These are phyloP conservation scores for Cytospora schulzeri DNA, from an alignment of 2,329 filamentous ascomycete species.

Conservation along the genomic window DNA sequence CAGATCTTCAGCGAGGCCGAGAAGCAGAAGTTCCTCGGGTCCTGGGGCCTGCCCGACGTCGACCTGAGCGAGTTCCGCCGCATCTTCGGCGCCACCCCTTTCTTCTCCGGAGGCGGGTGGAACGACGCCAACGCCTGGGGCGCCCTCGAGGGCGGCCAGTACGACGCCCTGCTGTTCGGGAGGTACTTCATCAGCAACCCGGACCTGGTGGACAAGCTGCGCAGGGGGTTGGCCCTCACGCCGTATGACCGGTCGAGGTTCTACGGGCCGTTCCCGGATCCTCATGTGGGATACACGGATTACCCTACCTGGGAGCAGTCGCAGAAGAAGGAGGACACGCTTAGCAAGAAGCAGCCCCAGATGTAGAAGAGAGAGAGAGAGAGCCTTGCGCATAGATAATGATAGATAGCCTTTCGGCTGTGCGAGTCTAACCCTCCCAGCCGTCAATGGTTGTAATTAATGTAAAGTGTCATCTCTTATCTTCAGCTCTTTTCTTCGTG, in stretches of 20 bases:
- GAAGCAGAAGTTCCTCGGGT: slow-evolving; percentile 31
- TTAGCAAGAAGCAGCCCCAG: slow-evolving; percentile 10
- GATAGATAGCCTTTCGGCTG: neutral
- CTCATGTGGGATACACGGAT: slow-evolving; percentile 22
- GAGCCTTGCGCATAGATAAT: neutral
- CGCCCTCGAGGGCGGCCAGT: slow-evolving; percentile 34
- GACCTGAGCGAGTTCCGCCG: slow-evolving; percentile 22
- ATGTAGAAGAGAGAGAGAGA: neutral
- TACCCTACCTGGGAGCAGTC: slow-evolving; percentile 21
- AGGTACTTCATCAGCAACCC: slow-evolving; percentile 47
- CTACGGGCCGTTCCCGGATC: slow-evolving; percentile 34
- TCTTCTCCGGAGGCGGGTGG: slow-evolving; percentile 37
- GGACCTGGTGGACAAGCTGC: slow-evolving; percentile 45
- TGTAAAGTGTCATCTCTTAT: neutral
- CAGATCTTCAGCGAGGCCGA: slow-evolving; percentile 37
- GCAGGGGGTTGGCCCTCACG: slow-evolving; percentile 40
- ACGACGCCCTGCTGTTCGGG: slow-evolving; percentile 42
- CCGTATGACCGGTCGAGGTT: slow-evolving; percentile 43
- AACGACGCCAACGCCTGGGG: slow-evolving; percentile 31
- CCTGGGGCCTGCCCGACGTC: slow-evolving; percentile 22
- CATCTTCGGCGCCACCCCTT: slow-evolving; percentile 32
- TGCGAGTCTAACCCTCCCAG: neutral
- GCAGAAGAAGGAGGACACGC: slow-evolving; percentile 6
- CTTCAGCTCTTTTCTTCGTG: neutral
- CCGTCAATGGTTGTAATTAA: neutral